Conservation (phyloP, 306 rosid genomes). For the Rosa multiflora region DNA sequence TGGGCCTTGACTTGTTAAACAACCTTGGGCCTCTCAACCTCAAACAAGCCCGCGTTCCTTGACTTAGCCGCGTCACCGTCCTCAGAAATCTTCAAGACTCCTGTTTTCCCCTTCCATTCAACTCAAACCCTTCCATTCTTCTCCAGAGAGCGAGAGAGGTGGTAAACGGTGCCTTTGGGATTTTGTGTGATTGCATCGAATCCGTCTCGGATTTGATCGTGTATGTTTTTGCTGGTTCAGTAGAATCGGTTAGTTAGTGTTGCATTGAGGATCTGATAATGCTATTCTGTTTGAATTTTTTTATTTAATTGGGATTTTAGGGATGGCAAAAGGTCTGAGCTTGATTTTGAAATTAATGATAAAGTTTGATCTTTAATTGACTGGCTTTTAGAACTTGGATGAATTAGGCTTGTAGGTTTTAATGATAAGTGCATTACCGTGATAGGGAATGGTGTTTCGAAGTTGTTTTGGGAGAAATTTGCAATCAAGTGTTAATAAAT, state of each 20-base stretch:
- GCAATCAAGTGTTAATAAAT: background rate
- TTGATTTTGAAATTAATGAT: background rate
- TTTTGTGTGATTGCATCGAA: background rate
- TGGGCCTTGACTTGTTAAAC: background rate
- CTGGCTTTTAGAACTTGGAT: background rate
- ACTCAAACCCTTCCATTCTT: background rate
- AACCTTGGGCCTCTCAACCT: background rate
- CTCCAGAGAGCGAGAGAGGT: background rate
- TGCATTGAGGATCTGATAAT: slow-evolving; percentile 4
- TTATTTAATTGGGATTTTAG: background rate
- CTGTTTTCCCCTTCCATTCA: background rate
- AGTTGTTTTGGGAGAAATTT: background rate
- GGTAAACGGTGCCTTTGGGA: background rate
- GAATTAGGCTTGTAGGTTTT: background rate
- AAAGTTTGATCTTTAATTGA: background rate
- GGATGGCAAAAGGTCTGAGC: background rate
- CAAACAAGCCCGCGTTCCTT: background rate
- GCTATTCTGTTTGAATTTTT: background rate
- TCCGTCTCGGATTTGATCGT: background rate
- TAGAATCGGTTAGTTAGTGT: background rate
- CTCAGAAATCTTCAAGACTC: background rate
- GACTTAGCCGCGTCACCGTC: background rate
- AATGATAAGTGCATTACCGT: too few species aligned
- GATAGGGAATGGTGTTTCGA: background rate
- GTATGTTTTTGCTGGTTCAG: background rate